Evolutionary conservation across 2,329 filamentous ascomycete species (phyloP), one percentile per base, ranked within the genome.

Genomic region (Apiospora phragmitis): DNA sequence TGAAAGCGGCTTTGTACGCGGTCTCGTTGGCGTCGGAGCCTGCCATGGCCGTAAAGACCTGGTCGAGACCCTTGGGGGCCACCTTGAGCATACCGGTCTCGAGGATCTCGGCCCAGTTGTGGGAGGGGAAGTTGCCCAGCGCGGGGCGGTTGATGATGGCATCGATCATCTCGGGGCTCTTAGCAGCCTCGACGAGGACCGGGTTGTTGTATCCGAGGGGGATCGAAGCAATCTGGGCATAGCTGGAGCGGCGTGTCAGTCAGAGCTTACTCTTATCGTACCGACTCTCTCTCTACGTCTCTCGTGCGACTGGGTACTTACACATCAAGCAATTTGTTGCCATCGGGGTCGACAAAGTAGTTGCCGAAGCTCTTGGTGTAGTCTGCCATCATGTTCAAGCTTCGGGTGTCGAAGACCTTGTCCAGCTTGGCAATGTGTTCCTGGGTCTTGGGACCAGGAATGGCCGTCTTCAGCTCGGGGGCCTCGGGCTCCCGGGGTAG

Each of bases 1-100:
- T 97, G 85, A 97, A 97, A 67, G 95, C 94, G 11, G 94, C 94
- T 85, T 97, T 97, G 89, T 94, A 97, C 59, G 95, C 95, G 43
- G 93, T 93, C 85, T 97, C 95, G 84, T 97, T 97, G 82, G 94
- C 94, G 78, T 97, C 94, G 26, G 94, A 97, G 72, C 94, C 94
- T 69, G 94, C 90, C 86, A 94, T 92, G 74, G 92, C 94, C 24
- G 94, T 97, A 85, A 97, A 97, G 76, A 97, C 94, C 82, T 97
- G 93, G 85, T 94, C 85, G 73, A 95, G 85, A 43, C 94, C 94
- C 80, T 92, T 92, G 71, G 94, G 95, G 0, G 94, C 94, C 67
- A 93, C 94, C 77, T 89, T 91, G 76, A 98, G 90, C 73, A 97
- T 90, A 76, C 94, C 94, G 2, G 91, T 90, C 83, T 93, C 90